Conservation (phyloP, 352 stramenopile genomes). For the Globisporangium radiosum region DNA sequence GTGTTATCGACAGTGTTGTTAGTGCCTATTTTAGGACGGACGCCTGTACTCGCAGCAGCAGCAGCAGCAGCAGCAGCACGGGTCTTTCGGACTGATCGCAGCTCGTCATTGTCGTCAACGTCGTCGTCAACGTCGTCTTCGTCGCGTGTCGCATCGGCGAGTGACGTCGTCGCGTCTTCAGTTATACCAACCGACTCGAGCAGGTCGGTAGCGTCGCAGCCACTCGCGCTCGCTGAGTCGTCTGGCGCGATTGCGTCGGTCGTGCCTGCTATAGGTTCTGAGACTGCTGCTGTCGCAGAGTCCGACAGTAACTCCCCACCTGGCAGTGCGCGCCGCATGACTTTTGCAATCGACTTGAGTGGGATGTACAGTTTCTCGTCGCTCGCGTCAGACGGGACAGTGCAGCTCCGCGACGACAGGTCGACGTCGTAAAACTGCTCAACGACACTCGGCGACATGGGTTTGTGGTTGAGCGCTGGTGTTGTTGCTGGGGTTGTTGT, state of each 20-base stretch:
- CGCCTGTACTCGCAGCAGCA: background rate
- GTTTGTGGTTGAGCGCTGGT: conserved; percentile 1
- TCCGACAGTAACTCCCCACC: conserved; percentile 1
- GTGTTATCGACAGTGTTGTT: background rate
- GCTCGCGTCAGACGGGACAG: conserved; percentile 24
- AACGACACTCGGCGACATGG: conserved; percentile 44
- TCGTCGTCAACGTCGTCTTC: background rate
- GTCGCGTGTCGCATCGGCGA: background rate
- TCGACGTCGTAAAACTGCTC: conserved; percentile 71
- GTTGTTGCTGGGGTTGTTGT: background rate
- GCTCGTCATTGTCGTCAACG: background rate
- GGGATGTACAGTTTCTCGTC: conserved; percentile 81
- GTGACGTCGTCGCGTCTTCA: background rate
- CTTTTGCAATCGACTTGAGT: conserved; percentile 53
- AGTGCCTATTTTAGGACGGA: too few species aligned
- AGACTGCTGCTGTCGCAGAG: background rate
- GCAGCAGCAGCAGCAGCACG: too few species aligned
- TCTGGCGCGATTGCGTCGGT: too few species aligned
- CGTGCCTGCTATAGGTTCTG: background rate
- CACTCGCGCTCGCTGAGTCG: too few species aligned
- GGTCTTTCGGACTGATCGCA: too few species aligned
- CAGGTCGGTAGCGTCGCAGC: too few species aligned
- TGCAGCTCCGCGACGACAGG: conserved; percentile 40
- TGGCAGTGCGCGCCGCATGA: conserved; percentile 58
- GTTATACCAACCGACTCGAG: too few species aligned